These are phyloP conservation scores for Earliella scabrosa DNA, from an alignment of 1,284 basidiomycete genomes.

Conservation along the genomic window DNA sequence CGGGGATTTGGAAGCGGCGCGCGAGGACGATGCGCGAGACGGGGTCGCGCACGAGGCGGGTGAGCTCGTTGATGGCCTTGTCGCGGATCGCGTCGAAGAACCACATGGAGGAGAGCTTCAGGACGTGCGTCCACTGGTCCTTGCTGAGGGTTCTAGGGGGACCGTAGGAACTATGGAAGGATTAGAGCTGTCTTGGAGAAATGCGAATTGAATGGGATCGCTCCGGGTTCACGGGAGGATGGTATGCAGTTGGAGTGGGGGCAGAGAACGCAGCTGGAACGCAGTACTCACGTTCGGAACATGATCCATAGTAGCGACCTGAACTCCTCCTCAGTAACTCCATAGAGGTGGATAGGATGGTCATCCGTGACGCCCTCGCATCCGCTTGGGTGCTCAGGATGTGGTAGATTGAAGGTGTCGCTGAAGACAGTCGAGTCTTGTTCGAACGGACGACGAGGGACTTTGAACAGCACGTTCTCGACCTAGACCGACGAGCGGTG, in stretches of 20 bases:
- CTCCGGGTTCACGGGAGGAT: no score
- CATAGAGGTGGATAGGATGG: constrained; percentile 4
- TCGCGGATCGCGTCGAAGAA: constrained; percentile 6
- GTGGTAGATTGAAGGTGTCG: constrained; percentile 9
- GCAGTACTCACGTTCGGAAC: constrained; percentile 9
- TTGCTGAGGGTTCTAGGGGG: constrained; percentile 1
- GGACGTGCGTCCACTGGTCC: constrained; percentile 12
- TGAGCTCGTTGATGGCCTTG: constrained; percentile 11
- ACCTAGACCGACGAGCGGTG: background rate
- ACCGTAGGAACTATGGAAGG: constrained; percentile 6
- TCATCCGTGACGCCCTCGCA: constrained; percentile 12
- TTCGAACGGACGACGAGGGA: constrained; percentile 16
- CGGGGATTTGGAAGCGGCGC: constrained; percentile 9
- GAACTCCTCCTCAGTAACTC: constrained; percentile 4
- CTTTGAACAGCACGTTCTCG: constrained; percentile 5
- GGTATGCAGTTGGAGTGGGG: background rate
- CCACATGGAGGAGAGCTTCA: constrained; percentile 16
- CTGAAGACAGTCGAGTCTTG: constrained; percentile 13
- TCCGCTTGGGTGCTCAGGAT: background rate
- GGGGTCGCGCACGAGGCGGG: constrained; percentile 8
- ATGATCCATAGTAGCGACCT: constrained; percentile 6
- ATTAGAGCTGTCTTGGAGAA: no score
- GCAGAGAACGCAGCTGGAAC: background rate
- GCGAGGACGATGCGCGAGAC: constrained; percentile 19
- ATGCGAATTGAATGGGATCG: no score